A percentile compares a stretch with the other conserved stretches of the same genome.
Conservation (phyloP, 2,329 filamentous ascomycete species). For the Sarocladium strictum region DNA sequence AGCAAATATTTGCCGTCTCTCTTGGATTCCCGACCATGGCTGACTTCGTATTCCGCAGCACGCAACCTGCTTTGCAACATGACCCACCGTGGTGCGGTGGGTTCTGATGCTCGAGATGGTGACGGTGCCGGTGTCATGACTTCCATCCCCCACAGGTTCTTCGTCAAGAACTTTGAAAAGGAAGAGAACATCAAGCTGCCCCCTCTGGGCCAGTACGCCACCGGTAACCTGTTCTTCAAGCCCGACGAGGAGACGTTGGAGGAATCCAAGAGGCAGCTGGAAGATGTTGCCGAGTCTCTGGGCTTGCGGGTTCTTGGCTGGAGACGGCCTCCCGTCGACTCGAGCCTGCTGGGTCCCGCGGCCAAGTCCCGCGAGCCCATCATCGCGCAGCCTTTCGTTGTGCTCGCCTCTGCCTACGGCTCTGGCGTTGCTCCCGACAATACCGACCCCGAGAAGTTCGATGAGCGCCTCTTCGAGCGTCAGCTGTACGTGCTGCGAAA, state of each 20-base stretch:
- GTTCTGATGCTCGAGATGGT: conserved; percentile 94
- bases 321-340: conserved; percentile 93
- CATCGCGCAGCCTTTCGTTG: conserved; percentile 93
- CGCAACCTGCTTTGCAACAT: conserved; percentile 97
- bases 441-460: conserved; percentile 73
- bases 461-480: conserved; percentile 81
- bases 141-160: conserved; percentile 96
- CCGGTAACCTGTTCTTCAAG: conserved; percentile 98
- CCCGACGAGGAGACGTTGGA: conserved; percentile 85
- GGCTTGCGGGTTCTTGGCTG: conserved; percentile 90
- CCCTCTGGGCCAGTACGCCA: conserved; percentile 86
- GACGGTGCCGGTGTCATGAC: conserved; percentile 99
- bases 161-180: conserved; percentile 94
- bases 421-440: conserved; percentile 70
- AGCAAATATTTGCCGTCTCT: conserved; percentile 36
- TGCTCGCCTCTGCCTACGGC: conserved; percentile 80
- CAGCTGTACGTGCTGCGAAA: conserved; percentile 94
- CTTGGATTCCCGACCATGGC: conserved; percentile 2
- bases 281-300: conserved; percentile 84
- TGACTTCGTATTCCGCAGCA: conserved; percentile 41
- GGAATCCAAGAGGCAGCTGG: conserved; percentile 87
- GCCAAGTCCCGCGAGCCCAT: conserved; percentile 90
- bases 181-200: conserved; percentile 86
- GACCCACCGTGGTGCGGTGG: conserved; percentile 98
- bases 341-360: conserved; percentile 84